Percentiles rank a stretch among this genome's conserved stretches.
These are phyloP conservation scores for Leavenworthia alabamica DNA, from an alignment of 345 rosid species.

Conservation along the genomic window DNA sequence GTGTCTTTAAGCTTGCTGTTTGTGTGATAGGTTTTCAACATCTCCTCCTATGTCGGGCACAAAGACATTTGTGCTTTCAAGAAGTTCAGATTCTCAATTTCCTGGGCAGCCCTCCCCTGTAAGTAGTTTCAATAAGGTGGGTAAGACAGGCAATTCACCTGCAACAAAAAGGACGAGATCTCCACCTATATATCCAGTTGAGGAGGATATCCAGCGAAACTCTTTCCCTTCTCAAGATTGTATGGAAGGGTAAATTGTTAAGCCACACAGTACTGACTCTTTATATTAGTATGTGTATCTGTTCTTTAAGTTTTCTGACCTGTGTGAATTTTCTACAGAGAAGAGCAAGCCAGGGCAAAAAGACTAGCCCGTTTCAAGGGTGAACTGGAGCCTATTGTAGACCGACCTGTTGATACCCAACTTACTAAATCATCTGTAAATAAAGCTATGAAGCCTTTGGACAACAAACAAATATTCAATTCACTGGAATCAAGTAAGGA, in stretches of 20 bases:
- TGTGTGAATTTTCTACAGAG: slow-evolving; percentile 39
- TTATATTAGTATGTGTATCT: not conserved
- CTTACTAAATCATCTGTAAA: slow-evolving; percentile 35
- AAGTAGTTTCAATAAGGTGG: slow-evolving; percentile 25
- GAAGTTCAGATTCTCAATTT: slow-evolving; percentile 42
- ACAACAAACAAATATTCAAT: slow-evolving; percentile 30
- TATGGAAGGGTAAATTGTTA: slow-evolving; percentile 54
- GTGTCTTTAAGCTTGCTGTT: slow-evolving; percentile 6
- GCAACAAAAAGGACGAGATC: slow-evolving; percentile 65
- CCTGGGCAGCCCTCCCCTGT: slow-evolving; percentile 33
- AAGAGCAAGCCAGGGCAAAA: slow-evolving; percentile 81
- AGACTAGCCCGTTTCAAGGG: slow-evolving; percentile 72
- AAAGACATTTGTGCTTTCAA: slow-evolving; percentile 23
- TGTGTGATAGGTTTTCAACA: slow-evolving; percentile 28
- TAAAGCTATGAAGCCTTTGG: slow-evolving; percentile 31
- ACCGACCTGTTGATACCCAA: slow-evolving; percentile 31
- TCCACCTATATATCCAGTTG: slow-evolving; percentile 40
- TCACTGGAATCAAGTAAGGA: slow-evolving; percentile 37
- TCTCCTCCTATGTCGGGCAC: slow-evolving; percentile 26
- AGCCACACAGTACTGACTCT: slow-evolving; percentile 5
- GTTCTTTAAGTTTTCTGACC: slow-evolving; percentile 4
- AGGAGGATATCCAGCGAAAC: slow-evolving; percentile 43
- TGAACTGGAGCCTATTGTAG: slow-evolving; percentile 51
- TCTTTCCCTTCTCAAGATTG: slow-evolving; percentile 37
- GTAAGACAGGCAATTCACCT: slow-evolving; percentile 26